Conservation (phyloP, 164 flowering plant species). For the Warburgia ugandensis region DNA sequence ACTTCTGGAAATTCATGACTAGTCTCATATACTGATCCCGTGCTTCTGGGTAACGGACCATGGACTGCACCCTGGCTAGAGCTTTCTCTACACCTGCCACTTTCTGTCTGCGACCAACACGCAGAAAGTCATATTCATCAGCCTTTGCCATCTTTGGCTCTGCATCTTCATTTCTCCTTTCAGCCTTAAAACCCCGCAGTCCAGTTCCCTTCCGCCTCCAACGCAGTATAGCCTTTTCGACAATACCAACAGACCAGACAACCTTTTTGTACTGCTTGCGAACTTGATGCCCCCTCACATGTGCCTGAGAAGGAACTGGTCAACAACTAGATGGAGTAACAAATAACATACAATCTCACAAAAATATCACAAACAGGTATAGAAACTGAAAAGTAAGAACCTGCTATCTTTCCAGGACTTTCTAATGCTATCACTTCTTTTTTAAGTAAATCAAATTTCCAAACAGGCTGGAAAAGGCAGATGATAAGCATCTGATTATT, state of each 20-base stretch:
- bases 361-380: no score
- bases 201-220: constrained; percentile 83
- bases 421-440: no score
- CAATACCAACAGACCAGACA: constrained; percentile 75
- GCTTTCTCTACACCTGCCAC: constrained; percentile 57
- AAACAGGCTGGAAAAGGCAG: no score
- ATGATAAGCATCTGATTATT: no score
- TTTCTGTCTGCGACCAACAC: constrained; percentile 58
- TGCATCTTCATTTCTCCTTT: constrained; percentile 13
- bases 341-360: no score
- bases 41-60: constrained; percentile 76
- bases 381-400: no score
- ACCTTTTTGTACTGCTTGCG: constrained; percentile 60
- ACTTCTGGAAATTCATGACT: constrained; percentile 29
- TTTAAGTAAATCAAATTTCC: no score
- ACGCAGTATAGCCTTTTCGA: constrained; percentile 82
- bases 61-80: constrained; percentile 69
- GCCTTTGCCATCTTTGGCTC: constrained; percentile 23
- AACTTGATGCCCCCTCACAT: constrained; percentile 77
- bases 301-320: constrained; percentile 44
- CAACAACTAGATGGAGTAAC: no score
- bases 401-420: no score
- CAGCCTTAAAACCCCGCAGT: constrained; percentile 57
- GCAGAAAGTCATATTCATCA: constrained; percentile 75
- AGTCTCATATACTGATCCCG: constrained; percentile 80